Conservation (phyloP, 164 flowering plant genomes). For the Echeveria elegans region DNA sequence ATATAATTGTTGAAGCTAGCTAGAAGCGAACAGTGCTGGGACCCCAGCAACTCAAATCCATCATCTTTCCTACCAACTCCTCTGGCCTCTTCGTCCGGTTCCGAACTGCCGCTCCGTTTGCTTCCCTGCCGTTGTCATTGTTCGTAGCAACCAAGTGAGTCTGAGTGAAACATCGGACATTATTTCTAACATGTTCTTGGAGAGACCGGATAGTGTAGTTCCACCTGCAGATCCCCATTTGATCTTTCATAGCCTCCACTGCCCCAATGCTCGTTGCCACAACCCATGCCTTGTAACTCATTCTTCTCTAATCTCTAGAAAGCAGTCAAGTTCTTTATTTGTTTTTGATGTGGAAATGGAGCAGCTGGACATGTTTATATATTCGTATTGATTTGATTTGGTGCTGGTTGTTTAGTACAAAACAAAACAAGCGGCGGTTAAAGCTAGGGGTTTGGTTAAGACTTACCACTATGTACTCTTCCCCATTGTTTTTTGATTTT, state of each 20-base stretch:
- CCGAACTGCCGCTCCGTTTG: neutral
- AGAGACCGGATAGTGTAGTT: constrained; percentile 22
- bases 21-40: constrained; percentile 22
- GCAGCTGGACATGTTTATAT: neutral
- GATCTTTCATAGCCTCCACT: constrained; percentile 47
- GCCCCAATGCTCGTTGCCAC: constrained; percentile 40
- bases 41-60: constrained; percentile 26
- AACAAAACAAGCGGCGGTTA: neutral
- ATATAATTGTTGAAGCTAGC: neutral
- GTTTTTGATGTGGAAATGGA: neutral
- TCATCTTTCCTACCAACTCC: constrained; percentile 17
- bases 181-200: constrained; percentile 25
- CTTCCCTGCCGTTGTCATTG: neutral
- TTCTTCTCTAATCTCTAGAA: neutral
- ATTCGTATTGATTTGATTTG: neutral
- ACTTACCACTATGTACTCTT: too few relatives aligned
- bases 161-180: constrained; percentile 10
- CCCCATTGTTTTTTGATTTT: neutral
- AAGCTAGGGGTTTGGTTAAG: neutral
- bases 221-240: constrained; percentile 44
- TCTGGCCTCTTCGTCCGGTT: constrained; percentile 11
- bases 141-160: neutral
- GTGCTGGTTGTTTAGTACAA: neutral
- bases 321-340: neutral
- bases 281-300: constrained; percentile 15